Base-by-base conservation (phyloP, 805 yeast species). In the Myxozyma nipponensis region DNA sequence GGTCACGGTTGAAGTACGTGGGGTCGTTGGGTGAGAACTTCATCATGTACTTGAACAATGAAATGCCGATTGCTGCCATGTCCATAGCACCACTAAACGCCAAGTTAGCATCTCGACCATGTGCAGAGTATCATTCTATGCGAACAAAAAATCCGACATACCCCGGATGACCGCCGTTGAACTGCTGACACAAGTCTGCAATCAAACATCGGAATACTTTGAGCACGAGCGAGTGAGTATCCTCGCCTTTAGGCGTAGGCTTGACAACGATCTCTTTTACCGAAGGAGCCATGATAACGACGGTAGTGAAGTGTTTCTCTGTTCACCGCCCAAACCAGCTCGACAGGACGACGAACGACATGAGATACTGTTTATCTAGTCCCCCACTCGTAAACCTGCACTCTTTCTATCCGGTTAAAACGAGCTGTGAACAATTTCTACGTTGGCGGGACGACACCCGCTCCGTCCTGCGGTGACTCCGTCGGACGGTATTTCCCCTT, bases 41-140 rank as follows among this genome's bases (percentile, higher is more conserved):
- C 62, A 70, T 41, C 13, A 62, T 57, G 47, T 70, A 66, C 41
- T 64, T 69, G 70, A 70, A 70, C 15, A 70, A 52, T 4, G 70
- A 67, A 38, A 65, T 48, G 25, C 71, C 73, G 35, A 70, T 64
- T 19, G 73, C 49, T 2, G 49, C 49, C 49, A 46, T 46, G 39
- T 45, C 49, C 49, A 46, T 46, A 18, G 49, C 49, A 5, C 49
- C 49, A 17, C 47, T 44, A 15, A 18, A n/a, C 40, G 3, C 18
- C 13, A 37, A 21, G 4, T n/a, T 7, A 21, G 35, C 19, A 5
- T 26, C 13, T 4, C 26, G 21, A 23, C 4, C 24, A 7, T 18
- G 15, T 5, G 6, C 26, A 38, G 23, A 38, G 19, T 21, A 6
- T 26, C 32, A 6, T 7, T 13, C 10, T 26, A 7, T 6, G 6